These are phyloP conservation scores for Ustilago curta DNA, from an alignment of 1,284 basidiomycete species.

Conservation along the genomic window DNA sequence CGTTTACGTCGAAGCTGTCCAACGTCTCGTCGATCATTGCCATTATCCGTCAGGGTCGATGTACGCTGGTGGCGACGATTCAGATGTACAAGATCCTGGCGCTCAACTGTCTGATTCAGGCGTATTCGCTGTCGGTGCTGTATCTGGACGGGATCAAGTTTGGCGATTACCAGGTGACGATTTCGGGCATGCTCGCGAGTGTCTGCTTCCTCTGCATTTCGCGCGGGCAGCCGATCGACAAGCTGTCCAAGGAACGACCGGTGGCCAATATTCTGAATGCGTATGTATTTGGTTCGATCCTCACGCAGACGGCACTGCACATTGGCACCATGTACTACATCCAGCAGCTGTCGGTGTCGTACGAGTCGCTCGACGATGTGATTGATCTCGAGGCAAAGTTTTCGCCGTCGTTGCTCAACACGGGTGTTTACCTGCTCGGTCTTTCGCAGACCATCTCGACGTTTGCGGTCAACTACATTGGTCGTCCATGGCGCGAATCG, in stretches of 20 bases:
- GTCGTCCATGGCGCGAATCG: conserved; percentile 63
- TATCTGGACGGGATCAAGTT: conserved; percentile 68
- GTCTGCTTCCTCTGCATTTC: conserved; percentile 69
- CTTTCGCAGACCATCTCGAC: conserved; percentile 66
- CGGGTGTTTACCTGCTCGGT: conserved; percentile 65
- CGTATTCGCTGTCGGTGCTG: conserved; percentile 64
- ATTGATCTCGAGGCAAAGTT: conserved; percentile 68
- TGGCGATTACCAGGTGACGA: conserved; percentile 68
- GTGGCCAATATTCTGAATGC: conserved; percentile 64
- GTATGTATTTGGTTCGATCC: conserved; percentile 65
- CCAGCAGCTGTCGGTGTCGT: conserved; percentile 49
- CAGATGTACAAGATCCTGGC: conserved; percentile 70
- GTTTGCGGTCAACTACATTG: conserved; percentile 69
- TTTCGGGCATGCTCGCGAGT: conserved; percentile 61
- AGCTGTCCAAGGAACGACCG: conserved; percentile 62
- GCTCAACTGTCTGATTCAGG: conserved; percentile 67
- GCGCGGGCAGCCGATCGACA: conserved; percentile 64
- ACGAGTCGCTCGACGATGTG: conserved; percentile 56
- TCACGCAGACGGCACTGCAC: conserved; percentile 66
- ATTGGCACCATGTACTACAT: conserved; percentile 65
- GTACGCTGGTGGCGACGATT: conserved; percentile 66
- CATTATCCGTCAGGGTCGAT: conserved; percentile 68
- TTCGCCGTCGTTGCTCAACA: conserved; percentile 65
- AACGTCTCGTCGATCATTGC: conserved; percentile 59
- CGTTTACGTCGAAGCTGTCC: conserved; percentile 66